These are phyloP conservation scores for Catunica adiposa DNA, from an alignment of 2,329 filamentous ascomycete genomes.

Conservation along the genomic window DNA sequence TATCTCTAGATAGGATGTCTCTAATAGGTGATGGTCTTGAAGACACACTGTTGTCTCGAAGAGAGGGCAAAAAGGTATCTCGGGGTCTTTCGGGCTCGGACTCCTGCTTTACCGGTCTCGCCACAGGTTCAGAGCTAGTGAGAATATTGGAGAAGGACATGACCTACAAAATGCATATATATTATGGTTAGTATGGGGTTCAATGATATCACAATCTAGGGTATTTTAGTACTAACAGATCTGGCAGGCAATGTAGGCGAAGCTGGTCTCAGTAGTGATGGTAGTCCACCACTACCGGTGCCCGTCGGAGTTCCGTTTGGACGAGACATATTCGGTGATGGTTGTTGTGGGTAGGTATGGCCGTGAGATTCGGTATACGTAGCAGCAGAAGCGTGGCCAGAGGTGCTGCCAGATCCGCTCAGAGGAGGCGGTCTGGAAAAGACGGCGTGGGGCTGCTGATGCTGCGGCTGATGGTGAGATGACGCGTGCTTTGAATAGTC, in stretches of 20 bases:
- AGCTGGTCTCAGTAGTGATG: slow-evolving; percentile 15
- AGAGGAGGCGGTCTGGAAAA: slow-evolving; percentile 22
- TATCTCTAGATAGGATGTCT: neutral
- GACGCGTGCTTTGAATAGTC: slow-evolving; percentile 29
- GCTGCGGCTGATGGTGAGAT: slow-evolving; percentile 22
- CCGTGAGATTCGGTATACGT: neutral
- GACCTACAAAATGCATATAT: slow-evolving; percentile 36
- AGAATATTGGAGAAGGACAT: slow-evolving; percentile 97
- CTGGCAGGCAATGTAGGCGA: slow-evolving; percentile 10
- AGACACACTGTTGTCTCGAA: slow-evolving; percentile 5
- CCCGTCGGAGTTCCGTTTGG: slow-evolving; percentile 6
- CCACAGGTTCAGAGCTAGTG: slow-evolving; percentile 54
- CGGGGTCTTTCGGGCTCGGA: slow-evolving; percentile 3
- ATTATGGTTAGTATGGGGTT: slow-evolving; percentile 7
- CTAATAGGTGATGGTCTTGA: slow-evolving; percentile 6
- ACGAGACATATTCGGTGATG: slow-evolving; percentile 27
- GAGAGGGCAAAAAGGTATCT: slow-evolving; percentile 8
- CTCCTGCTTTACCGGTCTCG: neutral
- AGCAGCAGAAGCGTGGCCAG: neutral
- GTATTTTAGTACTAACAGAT: slow-evolving; percentile 9
- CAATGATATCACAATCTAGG: neutral
- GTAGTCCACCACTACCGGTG: slow-evolving; percentile 11
- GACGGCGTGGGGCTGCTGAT: neutral
- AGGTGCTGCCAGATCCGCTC: slow-evolving; percentile 11
- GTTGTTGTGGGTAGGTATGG: slow-evolving; percentile 25